A percentile compares a stretch with the other conserved stretches of the same genome.
phyloP scores from a whole-genome alignment of 2,329 filamentous ascomycete species.

The Thielaviopsis punctulata region DNA sequence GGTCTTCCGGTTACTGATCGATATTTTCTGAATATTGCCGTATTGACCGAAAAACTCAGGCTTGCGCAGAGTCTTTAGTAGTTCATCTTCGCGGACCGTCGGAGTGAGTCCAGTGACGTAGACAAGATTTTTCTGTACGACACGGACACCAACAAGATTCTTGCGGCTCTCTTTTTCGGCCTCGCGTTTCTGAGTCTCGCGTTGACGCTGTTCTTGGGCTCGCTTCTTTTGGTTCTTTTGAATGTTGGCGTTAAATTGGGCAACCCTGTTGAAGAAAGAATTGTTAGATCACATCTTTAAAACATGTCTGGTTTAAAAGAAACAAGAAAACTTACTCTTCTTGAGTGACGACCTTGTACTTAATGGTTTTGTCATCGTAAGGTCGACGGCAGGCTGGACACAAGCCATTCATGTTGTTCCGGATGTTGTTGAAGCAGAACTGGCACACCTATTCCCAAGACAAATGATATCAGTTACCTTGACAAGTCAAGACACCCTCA shows the following conservation, averaged over 20 bases:
- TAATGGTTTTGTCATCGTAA: conserved; percentile 92
- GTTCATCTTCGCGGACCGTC: conserved; percentile 77
- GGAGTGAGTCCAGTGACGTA: conserved; percentile 93
- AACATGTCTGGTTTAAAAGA: background rate
- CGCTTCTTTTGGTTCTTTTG: conserved; percentile 89
- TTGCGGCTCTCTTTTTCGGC: conserved; percentile 91
- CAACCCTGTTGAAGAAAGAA: conserved; percentile 32
- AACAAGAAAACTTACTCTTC: conserved; percentile 52
- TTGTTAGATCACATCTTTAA: conserved; percentile 14
- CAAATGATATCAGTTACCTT: background rate
- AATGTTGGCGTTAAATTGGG: conserved; percentile 59
- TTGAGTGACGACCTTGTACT: conserved; percentile 85
- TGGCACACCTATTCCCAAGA: conserved; percentile 65
- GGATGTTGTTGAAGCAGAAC: conserved; percentile 99
- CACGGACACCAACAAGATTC: conserved; percentile 83
- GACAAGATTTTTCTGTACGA: conserved; percentile 96
- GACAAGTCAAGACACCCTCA: background rate
- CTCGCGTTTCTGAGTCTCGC: conserved; percentile 90
- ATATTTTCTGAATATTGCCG: conserved; percentile 95
- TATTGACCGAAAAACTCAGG: conserved; percentile 96
- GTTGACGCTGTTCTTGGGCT: conserved; percentile 66
- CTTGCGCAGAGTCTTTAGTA: conserved; percentile 78
- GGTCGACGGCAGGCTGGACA: conserved; percentile 93
- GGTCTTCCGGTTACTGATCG: conserved; percentile 87
- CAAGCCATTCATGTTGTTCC: conserved; percentile 90